A percentile compares a stretch with the other conserved stretches of the same genome.
Evolutionary conservation across 176 grass and related monocot species (phyloP).

Genomic region (Oropetium thomaeum): DNA sequence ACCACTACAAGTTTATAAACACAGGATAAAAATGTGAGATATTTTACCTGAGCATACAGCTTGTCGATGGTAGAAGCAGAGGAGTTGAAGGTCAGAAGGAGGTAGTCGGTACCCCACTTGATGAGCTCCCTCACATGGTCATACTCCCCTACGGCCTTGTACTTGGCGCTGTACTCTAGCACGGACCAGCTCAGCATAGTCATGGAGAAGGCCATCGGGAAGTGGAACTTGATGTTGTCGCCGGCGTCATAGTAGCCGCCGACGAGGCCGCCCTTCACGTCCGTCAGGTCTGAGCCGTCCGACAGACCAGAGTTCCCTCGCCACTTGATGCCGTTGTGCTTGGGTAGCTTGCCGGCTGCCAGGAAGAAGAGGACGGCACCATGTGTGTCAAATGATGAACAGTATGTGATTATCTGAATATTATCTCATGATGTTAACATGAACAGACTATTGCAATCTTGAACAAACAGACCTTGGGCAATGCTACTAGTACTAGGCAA

Average conservation of each 20-base stretch:
- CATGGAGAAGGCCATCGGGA: conserved; percentile 98
- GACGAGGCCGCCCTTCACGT: conserved; percentile 79
- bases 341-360: conserved; percentile 78
- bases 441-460: not conserved
- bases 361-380: not conserved
- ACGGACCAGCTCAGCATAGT: conserved; percentile 95
- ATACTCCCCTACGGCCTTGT: conserved; percentile 92
- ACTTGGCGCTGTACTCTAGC: conserved; percentile 80
- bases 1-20: not conserved
- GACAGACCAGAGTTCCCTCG: conserved; percentile 64
- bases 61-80: conserved; percentile 64
- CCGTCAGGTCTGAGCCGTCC: conserved; percentile 50
- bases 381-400: conserved; percentile 11
- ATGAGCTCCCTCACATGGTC: conserved; percentile 87
- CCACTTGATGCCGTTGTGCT: conserved; percentile 88
- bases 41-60: conserved; percentile 76
- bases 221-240: conserved; percentile 99
- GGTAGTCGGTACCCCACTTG: conserved; percentile 93
- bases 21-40: not conserved
- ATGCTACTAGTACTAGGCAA: not conserved
- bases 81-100: conserved; percentile 92
- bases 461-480: not conserved
- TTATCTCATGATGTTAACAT: not conserved
- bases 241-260: conserved; percentile 97
- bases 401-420: not conserved